Evolutionary conservation across 768 basidiomycete species (phyloP).

Genomic region (Mycena chlorophos): DNA sequence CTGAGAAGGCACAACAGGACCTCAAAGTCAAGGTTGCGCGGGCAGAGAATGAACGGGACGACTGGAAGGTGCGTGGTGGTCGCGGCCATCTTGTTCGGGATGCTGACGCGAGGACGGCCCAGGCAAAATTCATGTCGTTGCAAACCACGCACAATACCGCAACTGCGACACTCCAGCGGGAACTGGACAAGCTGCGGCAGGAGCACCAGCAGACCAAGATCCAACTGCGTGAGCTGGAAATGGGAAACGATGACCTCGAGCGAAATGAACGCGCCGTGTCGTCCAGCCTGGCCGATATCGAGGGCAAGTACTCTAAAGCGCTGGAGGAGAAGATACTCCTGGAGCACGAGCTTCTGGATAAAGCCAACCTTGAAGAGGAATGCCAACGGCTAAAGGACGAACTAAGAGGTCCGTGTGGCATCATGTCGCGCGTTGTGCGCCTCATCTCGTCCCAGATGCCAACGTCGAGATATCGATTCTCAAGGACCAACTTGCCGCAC

Average conservation of each 20-base stretch:
- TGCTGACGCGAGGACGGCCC: constrained; percentile 13
- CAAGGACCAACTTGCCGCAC: constrained; percentile 64
- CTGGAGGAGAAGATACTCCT: constrained; percentile 96
- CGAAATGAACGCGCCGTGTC: constrained; percentile 88
- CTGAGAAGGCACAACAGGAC: constrained; percentile 83
- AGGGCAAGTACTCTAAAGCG: constrained; percentile 84
- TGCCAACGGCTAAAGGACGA: constrained; percentile 91
- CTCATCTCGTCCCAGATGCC: constrained; percentile 55
- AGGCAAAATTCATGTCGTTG: constrained; percentile 84
- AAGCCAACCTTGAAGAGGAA: constrained; percentile 88
- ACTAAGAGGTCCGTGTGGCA: constrained; percentile 69
- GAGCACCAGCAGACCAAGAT: constrained; percentile 70
- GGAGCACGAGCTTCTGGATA: constrained; percentile 92
- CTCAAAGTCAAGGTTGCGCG: constrained; percentile 69
- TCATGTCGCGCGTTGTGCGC: background rate
- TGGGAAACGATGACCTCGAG: constrained; percentile 98
- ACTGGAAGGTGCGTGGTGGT: constrained; percentile 79
- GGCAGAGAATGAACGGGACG: constrained; percentile 76
- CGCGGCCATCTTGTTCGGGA: background rate
- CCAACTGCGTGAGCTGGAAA: constrained; percentile 84
- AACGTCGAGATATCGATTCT: constrained; percentile 82
- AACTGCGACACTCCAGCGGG: constrained; percentile 86
- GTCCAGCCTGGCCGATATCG: constrained; percentile 79
- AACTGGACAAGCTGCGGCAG: constrained; percentile 80
- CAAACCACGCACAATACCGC: constrained; percentile 91